A percentile compares a stretch with the other conserved stretches of the same genome.
These are phyloP conservation scores for Phaffia tasmanica DNA, from an alignment of 768 basidiomycete genomes.

Conservation along the genomic window DNA sequence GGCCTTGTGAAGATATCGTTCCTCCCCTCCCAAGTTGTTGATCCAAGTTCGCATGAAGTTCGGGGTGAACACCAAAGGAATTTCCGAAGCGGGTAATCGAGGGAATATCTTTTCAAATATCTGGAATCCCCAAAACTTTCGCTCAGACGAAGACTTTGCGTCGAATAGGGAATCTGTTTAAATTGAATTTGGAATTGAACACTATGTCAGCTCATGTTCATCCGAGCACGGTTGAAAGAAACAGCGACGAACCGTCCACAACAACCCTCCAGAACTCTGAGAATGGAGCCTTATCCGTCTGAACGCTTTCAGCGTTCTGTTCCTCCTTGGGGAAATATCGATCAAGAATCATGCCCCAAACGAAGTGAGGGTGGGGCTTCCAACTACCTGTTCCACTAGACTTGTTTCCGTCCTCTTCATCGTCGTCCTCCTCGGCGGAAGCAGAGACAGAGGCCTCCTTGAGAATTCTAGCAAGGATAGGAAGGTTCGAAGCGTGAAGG, in stretches of 20 bases:
- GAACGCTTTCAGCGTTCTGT: conserved; percentile 37
- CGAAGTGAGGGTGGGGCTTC: conserved; percentile 86
- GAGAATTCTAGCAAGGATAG: conserved; percentile 59
- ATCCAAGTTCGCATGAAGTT: conserved; percentile 97
- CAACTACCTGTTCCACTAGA: conserved; percentile 43
- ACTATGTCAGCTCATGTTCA: not conserved
- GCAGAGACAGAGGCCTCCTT: conserved; percentile 48
- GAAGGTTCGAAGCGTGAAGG: conserved; percentile 61
- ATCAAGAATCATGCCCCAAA: conserved; percentile 76
- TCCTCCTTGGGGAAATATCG: conserved; percentile 45
- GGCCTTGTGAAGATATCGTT: conserved; percentile 80
- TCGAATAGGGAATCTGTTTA: conserved; percentile 71
- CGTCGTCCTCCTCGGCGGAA: conserved; percentile 47
- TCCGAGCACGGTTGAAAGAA: not conserved
- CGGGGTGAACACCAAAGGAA: conserved; percentile 82
- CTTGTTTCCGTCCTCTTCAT: conserved; percentile 41
- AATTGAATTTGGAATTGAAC: not conserved
- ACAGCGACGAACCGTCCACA: conserved; percentile 62
- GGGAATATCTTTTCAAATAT: conserved; percentile 70
- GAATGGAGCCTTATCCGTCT: conserved; percentile 51
- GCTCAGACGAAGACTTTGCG: conserved; percentile 66
- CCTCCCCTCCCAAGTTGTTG: conserved; percentile 78
- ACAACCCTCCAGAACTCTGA: conserved; percentile 82
- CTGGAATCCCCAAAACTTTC: conserved; percentile 94
- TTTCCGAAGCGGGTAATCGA: conserved; percentile 51